Conservation (phyloP, 306 rosid genomes). For the Neltuma alba region DNA sequence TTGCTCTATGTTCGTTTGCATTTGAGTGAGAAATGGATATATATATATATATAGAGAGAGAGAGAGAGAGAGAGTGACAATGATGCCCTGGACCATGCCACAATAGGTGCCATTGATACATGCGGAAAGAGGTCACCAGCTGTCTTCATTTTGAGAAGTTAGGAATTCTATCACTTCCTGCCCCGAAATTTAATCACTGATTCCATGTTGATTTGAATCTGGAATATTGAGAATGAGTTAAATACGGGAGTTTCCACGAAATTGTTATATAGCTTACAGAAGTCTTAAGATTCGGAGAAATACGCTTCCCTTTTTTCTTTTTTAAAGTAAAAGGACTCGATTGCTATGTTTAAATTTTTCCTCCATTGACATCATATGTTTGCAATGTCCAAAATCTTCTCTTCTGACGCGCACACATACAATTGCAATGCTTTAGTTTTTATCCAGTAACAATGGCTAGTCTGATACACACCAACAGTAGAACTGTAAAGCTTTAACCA, state of each 20-base stretch:
- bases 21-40: not conserved
- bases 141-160: constrained; percentile 7
- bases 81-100: not conserved
- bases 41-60: too few relatives aligned
- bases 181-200: not conserved
- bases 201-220: not conserved
- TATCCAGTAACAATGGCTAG: not conserved
- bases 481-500: not conserved
- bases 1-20: not conserved
- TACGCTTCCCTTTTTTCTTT: not conserved
- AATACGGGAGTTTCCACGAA: not conserved
- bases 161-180: not conserved
- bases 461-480: not conserved
- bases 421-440: not conserved
- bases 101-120: not conserved
- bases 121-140: not conserved
- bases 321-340: not conserved
- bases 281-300: not conserved
- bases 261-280: not conserved
- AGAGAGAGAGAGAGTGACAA: too few relatives aligned
- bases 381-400: not conserved
- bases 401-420: not conserved
- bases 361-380: not conserved
- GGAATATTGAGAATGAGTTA: not conserved
- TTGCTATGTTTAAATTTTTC: not conserved